phyloP scores from a whole-genome alignment of 2,329 filamentous ascomycete species.

The Tympanopsis confertula region DNA sequence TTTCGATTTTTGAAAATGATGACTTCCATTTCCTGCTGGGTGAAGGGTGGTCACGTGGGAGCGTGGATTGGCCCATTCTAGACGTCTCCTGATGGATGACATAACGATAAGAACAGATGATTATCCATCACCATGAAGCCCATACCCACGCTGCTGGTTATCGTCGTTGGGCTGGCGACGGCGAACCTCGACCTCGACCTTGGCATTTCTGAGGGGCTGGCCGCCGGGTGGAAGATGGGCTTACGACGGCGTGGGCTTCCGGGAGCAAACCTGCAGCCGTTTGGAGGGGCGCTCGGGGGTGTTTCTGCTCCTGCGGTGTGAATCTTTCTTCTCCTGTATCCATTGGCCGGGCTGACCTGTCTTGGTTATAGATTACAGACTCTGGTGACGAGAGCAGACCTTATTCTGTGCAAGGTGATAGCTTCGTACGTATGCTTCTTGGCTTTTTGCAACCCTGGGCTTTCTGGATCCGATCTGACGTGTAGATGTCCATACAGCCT shows the following conservation, averaged over 20 bases:
- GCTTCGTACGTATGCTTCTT: conserved; percentile 29
- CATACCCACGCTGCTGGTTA: too few species aligned
- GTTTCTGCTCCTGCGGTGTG: conserved; percentile 20
- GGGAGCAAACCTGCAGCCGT: conserved; percentile 25
- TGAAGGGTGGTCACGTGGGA: too few species aligned
- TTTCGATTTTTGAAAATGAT: too few species aligned
- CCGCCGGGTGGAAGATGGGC: conserved; percentile 22
- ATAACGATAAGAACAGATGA: too few species aligned
- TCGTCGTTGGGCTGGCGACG: too few species aligned
- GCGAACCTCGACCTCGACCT: too few species aligned
- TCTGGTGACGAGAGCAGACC: conserved; percentile 21
- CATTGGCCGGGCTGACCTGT: too few species aligned
- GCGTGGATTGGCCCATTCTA: too few species aligned
- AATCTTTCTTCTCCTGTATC: not conserved
- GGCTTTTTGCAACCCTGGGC: not conserved
- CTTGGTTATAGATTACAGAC: not conserved
- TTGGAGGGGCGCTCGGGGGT: conserved; percentile 26
- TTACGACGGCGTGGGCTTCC: conserved; percentile 18
- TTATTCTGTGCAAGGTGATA: conserved; percentile 29
- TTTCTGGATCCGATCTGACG: conserved; percentile 2
- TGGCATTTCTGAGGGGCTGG: conserved; percentile 19
- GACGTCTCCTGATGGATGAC: too few species aligned
- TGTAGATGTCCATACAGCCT: conserved; percentile 13
- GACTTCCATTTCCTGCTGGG: too few species aligned
- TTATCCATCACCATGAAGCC: too few species aligned